A percentile compares a stretch with the other conserved stretches of the same genome.
Conservation (phyloP, 202 grass and related monocot genomes). For the Cymbopogon flexuosus region DNA sequence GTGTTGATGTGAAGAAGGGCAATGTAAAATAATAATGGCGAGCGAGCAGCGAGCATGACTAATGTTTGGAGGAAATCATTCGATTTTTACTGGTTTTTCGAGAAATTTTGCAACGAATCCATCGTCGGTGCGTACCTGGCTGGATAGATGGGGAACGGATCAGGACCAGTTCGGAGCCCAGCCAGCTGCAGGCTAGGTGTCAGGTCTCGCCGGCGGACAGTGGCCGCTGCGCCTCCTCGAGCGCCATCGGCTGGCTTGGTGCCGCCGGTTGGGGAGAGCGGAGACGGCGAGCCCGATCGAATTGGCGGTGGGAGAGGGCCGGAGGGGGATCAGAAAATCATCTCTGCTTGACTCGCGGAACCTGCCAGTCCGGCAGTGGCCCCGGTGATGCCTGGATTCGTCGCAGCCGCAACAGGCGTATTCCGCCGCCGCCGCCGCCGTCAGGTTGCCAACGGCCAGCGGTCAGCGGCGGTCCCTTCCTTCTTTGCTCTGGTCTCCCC, state of each 20-base stretch:
- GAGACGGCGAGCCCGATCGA: too few relatives aligned
- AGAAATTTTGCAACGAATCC: background rate
- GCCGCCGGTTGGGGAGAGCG: too few relatives aligned
- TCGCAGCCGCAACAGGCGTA: background rate
- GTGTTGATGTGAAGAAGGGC: background rate
- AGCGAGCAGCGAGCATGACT: background rate
- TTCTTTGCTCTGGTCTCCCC: background rate
- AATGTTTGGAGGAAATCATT: too few relatives aligned
- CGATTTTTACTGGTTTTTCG: background rate
- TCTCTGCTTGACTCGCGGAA: background rate
- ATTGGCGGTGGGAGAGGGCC: background rate
- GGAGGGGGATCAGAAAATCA: background rate
- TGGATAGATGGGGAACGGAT: background rate
- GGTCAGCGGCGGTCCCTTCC: too few relatives aligned
- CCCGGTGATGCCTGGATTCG: background rate
- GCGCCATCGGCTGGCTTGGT: too few relatives aligned
- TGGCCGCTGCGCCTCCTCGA: background rate
- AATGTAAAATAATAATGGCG: background rate
- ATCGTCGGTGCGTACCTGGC: background rate
- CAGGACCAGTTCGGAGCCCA: background rate
- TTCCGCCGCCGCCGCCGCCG: background rate
- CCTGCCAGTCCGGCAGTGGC: background rate
- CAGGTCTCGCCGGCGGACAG: background rate
- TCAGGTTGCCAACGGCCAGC: background rate
- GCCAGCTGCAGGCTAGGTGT: too few relatives aligned